Conservation (phyloP, 2,329 filamentous ascomycete species). For the Colletotrichum kahawae region DNA sequence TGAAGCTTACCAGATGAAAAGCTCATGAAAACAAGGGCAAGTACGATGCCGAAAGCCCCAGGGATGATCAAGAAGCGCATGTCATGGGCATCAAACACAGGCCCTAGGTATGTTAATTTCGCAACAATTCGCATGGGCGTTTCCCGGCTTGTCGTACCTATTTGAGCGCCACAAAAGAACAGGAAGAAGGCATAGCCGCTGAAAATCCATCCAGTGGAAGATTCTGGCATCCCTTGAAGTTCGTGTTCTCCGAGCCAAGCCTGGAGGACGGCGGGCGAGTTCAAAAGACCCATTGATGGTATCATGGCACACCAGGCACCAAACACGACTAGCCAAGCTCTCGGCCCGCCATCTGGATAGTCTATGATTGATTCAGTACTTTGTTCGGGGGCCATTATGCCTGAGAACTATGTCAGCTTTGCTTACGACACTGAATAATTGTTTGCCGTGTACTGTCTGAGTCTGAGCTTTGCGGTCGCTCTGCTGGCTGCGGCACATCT, state of each 20-base stretch:
- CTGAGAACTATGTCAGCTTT: not conserved
- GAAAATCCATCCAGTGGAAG: constrained; percentile 75
- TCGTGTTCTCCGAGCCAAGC: constrained; percentile 69
- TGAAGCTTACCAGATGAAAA: not conserved
- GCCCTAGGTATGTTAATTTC: not conserved
- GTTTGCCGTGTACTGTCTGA: not conserved
- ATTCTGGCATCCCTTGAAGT: constrained; percentile 60
- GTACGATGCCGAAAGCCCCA: not conserved
- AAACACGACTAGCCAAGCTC: constrained; percentile 73
- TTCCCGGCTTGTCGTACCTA: constrained; percentile 42
- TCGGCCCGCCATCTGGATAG: constrained; percentile 72
- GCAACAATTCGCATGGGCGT: not conserved
- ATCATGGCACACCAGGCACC: constrained; percentile 73
- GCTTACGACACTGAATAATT: not conserved
- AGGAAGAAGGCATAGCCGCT: constrained; percentile 72
- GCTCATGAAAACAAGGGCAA: not conserved
- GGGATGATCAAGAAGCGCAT: not conserved
- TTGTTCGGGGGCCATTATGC: not conserved
- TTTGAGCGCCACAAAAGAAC: constrained; percentile 74
- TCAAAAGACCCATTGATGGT: constrained; percentile 69
- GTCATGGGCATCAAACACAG: not conserved
- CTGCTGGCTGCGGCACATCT: not conserved
- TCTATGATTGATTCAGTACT: not conserved
- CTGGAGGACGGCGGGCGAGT: constrained; percentile 69
- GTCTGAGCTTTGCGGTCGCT: not conserved